Conservation (phyloP, 345 rosid species). For the Brassica carinata region DNA sequence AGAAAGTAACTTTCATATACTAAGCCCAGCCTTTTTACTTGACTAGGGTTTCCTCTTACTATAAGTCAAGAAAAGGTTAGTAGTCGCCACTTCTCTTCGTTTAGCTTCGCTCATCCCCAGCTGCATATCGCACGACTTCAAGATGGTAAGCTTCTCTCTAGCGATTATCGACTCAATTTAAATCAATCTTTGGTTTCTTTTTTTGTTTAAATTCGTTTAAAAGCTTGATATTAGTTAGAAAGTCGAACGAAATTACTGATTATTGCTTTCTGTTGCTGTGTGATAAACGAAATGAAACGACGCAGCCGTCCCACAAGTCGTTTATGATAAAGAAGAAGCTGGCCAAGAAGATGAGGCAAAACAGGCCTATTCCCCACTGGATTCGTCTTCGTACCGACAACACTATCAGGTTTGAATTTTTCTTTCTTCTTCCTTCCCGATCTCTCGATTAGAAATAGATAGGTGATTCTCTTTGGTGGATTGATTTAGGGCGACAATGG, state of each 20-base stretch:
- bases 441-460: neutral
- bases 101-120: constrained; percentile 23
- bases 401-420: neutral
- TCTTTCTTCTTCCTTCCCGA: neutral
- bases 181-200: too few relatives aligned
- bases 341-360: neutral
- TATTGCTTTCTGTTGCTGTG: neutral
- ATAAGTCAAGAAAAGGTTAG: neutral
- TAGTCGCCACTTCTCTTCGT: neutral
- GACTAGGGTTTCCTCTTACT: constrained; percentile 27
- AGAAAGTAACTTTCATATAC: neutral
- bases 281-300: neutral
- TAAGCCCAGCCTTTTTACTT: neutral
- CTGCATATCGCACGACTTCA: constrained; percentile 35
- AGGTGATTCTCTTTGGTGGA: neutral
- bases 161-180: too few relatives aligned
- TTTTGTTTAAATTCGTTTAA: neutral
- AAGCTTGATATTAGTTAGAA: neutral
- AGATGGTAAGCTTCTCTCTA: constrained; percentile 33
- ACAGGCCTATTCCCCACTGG: neutral
- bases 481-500: neutral
- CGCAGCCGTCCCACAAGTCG: neutral
- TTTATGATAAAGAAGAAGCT: neutral
- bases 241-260: neutral
- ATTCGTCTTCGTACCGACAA: neutral